phyloP scores from a whole-genome alignment of 1,284 basidiomycete genomes.

The Filobasidium uniguttulatum region DNA sequence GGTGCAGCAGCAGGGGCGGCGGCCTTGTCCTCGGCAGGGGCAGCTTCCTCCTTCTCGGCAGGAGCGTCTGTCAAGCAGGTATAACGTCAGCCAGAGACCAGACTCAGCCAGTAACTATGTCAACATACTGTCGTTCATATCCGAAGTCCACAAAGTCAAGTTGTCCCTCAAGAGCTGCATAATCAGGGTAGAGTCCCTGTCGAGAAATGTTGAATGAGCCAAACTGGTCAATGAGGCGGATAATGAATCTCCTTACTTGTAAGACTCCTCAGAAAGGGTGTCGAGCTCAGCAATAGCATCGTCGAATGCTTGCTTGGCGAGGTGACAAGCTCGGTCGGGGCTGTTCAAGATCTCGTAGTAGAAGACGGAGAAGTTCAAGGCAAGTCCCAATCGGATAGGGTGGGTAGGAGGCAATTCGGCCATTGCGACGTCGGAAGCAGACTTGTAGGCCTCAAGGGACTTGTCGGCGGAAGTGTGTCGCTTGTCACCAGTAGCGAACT shows the following conservation, averaged over 20 bases:
- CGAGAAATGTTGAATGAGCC: conserved; percentile 9
- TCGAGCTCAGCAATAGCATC: conserved; percentile 99
- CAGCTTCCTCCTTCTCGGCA: conserved; percentile 28
- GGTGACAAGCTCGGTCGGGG: conserved; percentile 96
- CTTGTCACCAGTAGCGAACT: conserved; percentile 98
- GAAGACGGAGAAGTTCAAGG: conserved; percentile 99
- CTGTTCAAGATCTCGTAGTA: conserved; percentile 99
- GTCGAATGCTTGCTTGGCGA: conserved; percentile 99
- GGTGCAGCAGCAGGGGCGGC: too few relatives aligned
- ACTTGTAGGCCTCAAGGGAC: conserved; percentile 98
- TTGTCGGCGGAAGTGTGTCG: conserved; percentile 97
- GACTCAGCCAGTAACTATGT: conserved; percentile 4
- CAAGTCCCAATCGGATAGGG: conserved; percentile 97
- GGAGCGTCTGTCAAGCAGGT: conserved; percentile 14
- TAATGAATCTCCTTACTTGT: conserved; percentile 52
- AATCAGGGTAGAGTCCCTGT: conserved; percentile 77
- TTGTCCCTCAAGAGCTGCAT: conserved; percentile 99
- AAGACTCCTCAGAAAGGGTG: conserved; percentile 97
- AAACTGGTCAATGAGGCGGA: conserved; percentile 18
- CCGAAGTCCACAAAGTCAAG: conserved; percentile 94
- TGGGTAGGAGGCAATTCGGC: conserved; percentile 97
- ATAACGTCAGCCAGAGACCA: neutral
- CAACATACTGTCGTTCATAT: conserved; percentile 49
- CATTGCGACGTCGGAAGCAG: conserved; percentile 93
- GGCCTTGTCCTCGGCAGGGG: conserved; percentile 18